These are phyloP conservation scores for Tuber melanosporum DNA, from an alignment of 495 filamentous ascomycete species.

Conservation along the genomic window DNA sequence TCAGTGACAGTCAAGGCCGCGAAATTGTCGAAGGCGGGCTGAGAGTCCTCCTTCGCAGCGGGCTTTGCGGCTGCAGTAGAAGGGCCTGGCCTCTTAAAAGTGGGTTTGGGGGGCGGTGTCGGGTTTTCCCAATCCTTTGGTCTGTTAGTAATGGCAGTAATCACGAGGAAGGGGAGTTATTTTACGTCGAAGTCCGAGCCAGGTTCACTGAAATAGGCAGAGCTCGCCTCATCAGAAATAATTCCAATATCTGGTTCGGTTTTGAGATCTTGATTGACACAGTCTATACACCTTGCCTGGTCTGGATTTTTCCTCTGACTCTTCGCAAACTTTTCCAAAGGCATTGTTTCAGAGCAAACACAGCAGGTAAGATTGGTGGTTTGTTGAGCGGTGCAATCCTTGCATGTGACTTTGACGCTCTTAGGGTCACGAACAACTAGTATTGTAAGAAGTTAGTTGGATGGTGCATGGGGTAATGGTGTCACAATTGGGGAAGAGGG, in stretches of 20 bases:
- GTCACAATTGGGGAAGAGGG: neutral
- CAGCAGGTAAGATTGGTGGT: slow-evolving; percentile 42
- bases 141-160: slow-evolving; percentile 7
- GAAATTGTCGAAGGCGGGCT: neutral
- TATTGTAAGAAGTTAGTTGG: neutral
- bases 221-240: slow-evolving; percentile 13
- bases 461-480: neutral
- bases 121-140: neutral
- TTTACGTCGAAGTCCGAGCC: slow-evolving; percentile 18
- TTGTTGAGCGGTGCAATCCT: slow-evolving; percentile 41
- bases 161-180: neutral
- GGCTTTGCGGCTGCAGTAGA: neutral
- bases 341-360: slow-evolving; percentile 47
- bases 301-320: slow-evolving; percentile 51
- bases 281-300: slow-evolving; percentile 50
- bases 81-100: neutral
- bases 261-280: slow-evolving; percentile 44
- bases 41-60: neutral
- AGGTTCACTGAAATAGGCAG: slow-evolving; percentile 1
- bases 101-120: neutral
- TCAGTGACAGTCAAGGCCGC: neutral
- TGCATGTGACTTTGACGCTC: slow-evolving; percentile 37
- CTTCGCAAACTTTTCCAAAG: slow-evolving; percentile 49
- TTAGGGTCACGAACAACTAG: slow-evolving; percentile 19
- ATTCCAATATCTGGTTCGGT: slow-evolving; percentile 26